Base-by-base conservation (phyloP, 176 grass and related monocot species). In the bread wheat (Triticum aestivum) region DNA sequence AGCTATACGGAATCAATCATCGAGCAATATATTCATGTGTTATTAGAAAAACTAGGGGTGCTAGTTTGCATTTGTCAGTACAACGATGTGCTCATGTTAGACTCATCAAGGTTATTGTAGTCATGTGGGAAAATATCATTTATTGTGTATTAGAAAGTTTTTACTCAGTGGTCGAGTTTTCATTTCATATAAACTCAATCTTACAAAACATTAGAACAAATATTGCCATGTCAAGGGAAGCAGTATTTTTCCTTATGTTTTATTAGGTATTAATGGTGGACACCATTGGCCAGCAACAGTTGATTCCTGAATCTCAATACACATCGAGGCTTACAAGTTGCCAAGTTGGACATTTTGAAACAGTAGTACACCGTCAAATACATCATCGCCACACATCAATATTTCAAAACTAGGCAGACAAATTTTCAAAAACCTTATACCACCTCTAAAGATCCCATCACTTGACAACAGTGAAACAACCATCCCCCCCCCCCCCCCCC, bases 1-100 rank as follows among this genome's bases (percentile, higher is more conserved):
- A 61, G 20, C 24, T 11, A 79, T 23, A 61, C 65, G 26, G 18
- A 81, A 76, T 76, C 61, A 52, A 30, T 85, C 68, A 27, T 83
- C 72, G 45, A 18, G 51, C 47, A 51, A 15, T 51, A 15, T 51
- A 15, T 51, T 51, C 47, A 1, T 51, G 45, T 49, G 47, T 51
- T 51, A 15, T 6, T 18, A 85, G 5, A n/a, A 51, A 51, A 75
- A 18, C 42, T 52, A 52, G 0, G 14, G 73, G 27, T 52, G 44
- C 73, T 52, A 75, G 26, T 9, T 75, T 52, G 26, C 26, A 75
- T 30, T 75, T 75, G 26, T 75, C 24, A 52, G 29, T 44, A 52
- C 42, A 75, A 17, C 72, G 23, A 75, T 32, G 73, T 32, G 73
- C 24, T 75, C 73, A 52, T 32, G 73, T 45, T 75, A 75, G 14